These are phyloP conservation scores for Ustilago xerochloae DNA, from an alignment of 1,284 basidiomycete genomes.

Conservation along the genomic window DNA sequence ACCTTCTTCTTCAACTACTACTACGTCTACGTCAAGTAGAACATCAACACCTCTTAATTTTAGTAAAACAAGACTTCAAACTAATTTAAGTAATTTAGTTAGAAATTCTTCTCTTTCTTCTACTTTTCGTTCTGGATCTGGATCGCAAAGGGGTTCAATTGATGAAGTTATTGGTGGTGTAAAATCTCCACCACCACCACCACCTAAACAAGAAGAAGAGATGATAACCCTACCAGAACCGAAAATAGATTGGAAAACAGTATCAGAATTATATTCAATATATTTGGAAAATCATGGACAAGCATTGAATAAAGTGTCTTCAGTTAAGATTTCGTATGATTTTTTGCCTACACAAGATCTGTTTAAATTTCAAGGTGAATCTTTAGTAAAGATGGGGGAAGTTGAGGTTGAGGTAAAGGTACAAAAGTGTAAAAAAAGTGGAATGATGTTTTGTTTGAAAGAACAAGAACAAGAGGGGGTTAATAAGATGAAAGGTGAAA, in stretches of 20 bases:
- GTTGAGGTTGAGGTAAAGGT: background rate
- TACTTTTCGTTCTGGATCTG: background rate
- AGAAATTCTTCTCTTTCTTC: slow-evolving; percentile 14
- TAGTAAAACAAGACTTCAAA: slow-evolving; percentile 20
- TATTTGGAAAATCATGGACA: no score
- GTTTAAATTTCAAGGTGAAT: background rate
- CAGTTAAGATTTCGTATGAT: background rate
- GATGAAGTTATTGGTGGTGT: background rate
- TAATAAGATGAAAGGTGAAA: background rate
- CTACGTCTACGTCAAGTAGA: slow-evolving; percentile 11
- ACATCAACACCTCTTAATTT: background rate
- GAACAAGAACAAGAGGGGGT: background rate
- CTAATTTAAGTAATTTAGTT: slow-evolving; percentile 27
- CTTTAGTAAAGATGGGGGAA: background rate
- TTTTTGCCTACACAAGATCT: slow-evolving; percentile 3
- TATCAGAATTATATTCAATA: no score
- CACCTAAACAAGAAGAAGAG: no score
- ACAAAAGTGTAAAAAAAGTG: background rate
- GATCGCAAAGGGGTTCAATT: no score
- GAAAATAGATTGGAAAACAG: no score
- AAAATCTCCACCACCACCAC: no score
- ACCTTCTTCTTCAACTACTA: background rate
- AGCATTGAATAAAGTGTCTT: no score
- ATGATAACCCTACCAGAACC: no score
- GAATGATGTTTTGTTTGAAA: background rate